Conservation (phyloP, 345 rosid genomes). For the Cardamine chenopodiifolia region DNA sequence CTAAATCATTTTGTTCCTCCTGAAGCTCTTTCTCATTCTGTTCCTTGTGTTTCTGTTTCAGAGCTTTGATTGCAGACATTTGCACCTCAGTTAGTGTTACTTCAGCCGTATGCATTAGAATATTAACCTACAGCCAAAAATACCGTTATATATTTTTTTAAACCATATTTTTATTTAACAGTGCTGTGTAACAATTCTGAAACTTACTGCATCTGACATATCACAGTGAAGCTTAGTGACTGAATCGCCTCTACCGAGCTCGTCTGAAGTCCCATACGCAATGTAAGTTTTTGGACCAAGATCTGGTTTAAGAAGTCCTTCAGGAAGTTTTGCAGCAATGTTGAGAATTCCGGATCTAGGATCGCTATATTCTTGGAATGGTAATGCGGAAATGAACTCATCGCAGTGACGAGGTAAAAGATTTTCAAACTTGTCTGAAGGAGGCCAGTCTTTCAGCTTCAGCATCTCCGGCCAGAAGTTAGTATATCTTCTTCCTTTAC, state of each 20-base stretch:
- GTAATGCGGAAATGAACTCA: constrained; percentile 82
- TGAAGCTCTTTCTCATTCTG: constrained; percentile 64
- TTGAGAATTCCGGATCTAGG: constrained; percentile 84
- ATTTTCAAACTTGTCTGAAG: constrained; percentile 84
- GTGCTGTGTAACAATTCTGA: background rate
- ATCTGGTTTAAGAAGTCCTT: constrained; percentile 71
- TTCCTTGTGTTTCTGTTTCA: constrained; percentile 62
- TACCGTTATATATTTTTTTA: background rate
- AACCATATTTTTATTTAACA: background rate
- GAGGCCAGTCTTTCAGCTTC: constrained; percentile 99
- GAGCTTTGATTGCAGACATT: constrained; percentile 45
- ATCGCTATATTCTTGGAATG: constrained; percentile 80
- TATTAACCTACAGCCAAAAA: constrained; percentile 62
- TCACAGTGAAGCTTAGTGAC: constrained; percentile 95
- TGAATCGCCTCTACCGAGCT: constrained; percentile 98
- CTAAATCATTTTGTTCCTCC: constrained; percentile 22
- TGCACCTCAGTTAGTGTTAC: constrained; percentile 57
- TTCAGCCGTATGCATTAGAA: constrained; percentile 75
- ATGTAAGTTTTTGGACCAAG: constrained; percentile 95
- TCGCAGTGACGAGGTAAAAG: constrained; percentile 93
- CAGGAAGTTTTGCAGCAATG: constrained; percentile 77
- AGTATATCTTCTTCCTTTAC: constrained; percentile 64
- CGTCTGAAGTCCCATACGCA: constrained; percentile 75
- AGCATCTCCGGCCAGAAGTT: constrained; percentile 98
- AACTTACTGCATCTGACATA: constrained; percentile 87